Base-by-base conservation (phyloP, 2,329 filamentous ascomycete species). In the Lojkania enalia region DNA sequence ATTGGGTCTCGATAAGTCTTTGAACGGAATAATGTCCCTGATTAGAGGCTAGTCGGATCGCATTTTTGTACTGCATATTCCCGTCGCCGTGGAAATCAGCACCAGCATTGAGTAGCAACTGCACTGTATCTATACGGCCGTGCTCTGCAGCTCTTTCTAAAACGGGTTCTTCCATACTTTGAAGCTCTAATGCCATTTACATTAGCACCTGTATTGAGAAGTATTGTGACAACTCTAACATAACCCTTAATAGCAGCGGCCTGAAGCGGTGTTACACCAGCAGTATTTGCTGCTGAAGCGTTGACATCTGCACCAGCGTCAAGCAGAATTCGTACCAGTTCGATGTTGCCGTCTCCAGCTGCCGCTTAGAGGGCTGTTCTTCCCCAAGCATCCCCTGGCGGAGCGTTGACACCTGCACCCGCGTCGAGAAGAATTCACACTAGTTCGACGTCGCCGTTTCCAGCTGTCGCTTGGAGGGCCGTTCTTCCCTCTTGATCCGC, bases 91-190 rank as follows among this genome's bases (percentile, higher is more conserved):
- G 5, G 4, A 16, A 14, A 14, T 44, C 40, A 2, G 51, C 61
- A 16, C 57, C 59, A 18, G 51, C 41, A 11, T 63, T 39, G 6
- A 67, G 40, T 13, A 67, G 55, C 27, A 65, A 39, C 23, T 63
- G 51, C 13, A 66, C 35, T 45, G 60, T 57, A 33, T 66, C 63
- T 16, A 63, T 51, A 13, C 57, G 56, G 14, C 62, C 63, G 12
- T 57, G 37, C 31, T 66, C 58, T 20, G 63, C 57, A 4, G 63
- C 60, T 9, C 54, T 60, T 44, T 60, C 50, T 5, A 66, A 40
- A 9, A 63, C 58, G 2, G n/a, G 58, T 60, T 21, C 60, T 45
- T 19, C 63, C 63, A 21, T 29, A 33, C 0, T 31, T 6, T 11
- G 15, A 18, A 18, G 58, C 53, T 3, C 6, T 6, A 5, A n/a